These are phyloP conservation scores for Blastocrithidia nonstop DNA, from an alignment of 208 protist species.

Conservation along the genomic window DNA sequence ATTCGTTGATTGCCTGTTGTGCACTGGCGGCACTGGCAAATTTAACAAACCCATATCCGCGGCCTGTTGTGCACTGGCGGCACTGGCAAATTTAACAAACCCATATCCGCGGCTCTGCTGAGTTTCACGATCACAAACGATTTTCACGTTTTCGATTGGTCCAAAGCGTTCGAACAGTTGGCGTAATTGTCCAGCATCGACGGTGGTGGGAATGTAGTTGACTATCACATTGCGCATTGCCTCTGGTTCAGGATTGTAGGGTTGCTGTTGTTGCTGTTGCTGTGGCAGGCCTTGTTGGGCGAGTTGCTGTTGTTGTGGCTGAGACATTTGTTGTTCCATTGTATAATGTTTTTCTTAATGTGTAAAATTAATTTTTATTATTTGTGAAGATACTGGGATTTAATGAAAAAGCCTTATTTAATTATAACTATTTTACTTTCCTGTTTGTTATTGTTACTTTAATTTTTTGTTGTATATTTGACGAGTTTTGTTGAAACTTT, in stretches of 20 bases:
- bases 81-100: constrained; percentile 83
- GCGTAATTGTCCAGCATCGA: constrained; percentile 69
- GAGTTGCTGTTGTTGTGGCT: too few species aligned
- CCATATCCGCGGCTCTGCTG: constrained; percentile 79
- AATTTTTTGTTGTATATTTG: too few species aligned
- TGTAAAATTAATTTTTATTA: too few species aligned
- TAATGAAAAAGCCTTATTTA: too few species aligned
- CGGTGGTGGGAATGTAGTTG: constrained; percentile 78
- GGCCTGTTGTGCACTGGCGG: constrained; percentile 43
- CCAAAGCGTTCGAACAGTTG: constrained; percentile 76
- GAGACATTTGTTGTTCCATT: too few species aligned
- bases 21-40: constrained; percentile 41
- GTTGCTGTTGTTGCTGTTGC: too few species aligned
- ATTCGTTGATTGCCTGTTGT: constrained; percentile 34
- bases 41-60: constrained; percentile 85
- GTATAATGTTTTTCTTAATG: too few species aligned
- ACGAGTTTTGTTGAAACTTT: too few species aligned
- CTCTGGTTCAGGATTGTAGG: constrained; percentile 35
- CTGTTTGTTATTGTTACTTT: too few species aligned
- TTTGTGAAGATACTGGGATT: too few species aligned
- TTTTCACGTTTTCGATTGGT: constrained; percentile 77
- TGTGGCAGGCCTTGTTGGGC: constrained; percentile 76
- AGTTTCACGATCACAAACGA: constrained; percentile 75
- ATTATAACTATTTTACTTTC: too few species aligned
- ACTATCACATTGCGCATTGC: constrained; percentile 76